Conservation (phyloP, 2,329 filamentous ascomycete genomes). For the Xylariaceae sp. region DNA sequence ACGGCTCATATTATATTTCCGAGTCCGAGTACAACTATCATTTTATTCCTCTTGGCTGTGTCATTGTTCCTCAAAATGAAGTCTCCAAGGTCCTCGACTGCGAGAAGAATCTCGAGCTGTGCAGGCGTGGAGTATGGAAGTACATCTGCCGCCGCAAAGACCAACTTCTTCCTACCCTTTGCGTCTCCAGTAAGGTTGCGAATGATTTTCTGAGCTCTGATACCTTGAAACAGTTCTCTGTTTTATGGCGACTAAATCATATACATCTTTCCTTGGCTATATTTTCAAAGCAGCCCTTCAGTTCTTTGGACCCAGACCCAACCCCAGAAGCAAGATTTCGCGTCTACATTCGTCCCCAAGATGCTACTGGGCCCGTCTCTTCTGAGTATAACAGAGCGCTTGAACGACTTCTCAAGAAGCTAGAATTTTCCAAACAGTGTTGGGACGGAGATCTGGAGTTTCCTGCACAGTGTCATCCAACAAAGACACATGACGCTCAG, state of each 20-base stretch:
- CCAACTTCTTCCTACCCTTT: conserved; percentile 3
- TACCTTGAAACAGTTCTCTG: conserved; percentile 18
- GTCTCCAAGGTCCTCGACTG: conserved; percentile 6
- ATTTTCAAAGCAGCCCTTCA: conserved; percentile 6
- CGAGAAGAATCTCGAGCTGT: too few relatives aligned
- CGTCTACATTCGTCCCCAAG: conserved; percentile 63
- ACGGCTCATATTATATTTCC: too few relatives aligned
- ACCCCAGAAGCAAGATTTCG: conserved; percentile 35
- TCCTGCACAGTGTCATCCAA: too few relatives aligned
- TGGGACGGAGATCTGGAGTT: conserved; percentile 48
- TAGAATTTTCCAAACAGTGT: conserved; percentile 51
- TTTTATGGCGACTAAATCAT: conserved; percentile 37
- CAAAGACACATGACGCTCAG: conserved; percentile 27
- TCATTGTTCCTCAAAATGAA: conserved; percentile 26
- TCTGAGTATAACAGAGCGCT: conserved; percentile 48
- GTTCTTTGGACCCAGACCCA: conserved; percentile 1
- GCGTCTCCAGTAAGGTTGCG: conserved; percentile 21
- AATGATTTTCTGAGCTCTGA: conserved; percentile 23
- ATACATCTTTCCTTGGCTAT: conserved; percentile 37
- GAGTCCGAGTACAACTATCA: conserved; percentile 14
- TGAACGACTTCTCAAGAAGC: conserved; percentile 39
- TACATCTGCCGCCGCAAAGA: conserved; percentile 21
- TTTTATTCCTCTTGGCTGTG: conserved; percentile 39
- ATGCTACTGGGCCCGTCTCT: conserved; percentile 49
- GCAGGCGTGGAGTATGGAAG: conserved; percentile 21